Conservation (phyloP, 139 green algal species). For the Gonium pectorale region DNA sequence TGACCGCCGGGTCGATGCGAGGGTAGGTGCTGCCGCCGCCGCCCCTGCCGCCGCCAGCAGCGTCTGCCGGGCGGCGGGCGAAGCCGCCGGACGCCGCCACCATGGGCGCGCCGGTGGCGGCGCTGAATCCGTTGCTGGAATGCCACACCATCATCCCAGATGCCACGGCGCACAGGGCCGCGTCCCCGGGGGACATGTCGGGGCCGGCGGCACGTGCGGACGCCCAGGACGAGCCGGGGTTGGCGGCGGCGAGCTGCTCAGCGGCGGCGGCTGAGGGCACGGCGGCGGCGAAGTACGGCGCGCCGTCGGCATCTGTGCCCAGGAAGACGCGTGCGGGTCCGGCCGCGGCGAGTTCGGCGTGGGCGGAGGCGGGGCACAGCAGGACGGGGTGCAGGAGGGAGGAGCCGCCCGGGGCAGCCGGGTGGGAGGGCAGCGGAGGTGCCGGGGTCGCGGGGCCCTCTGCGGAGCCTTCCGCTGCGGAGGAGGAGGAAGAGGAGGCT, state of each 20-base stretch:
- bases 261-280: neutral
- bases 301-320: neutral
- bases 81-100: slow-evolving; percentile 6
- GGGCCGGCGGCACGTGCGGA: slow-evolving; percentile 60
- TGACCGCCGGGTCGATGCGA: slow-evolving; percentile 83
- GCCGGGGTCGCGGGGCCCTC: no score
- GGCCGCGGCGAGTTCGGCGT: neutral
- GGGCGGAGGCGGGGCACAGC: slow-evolving; percentile 1
- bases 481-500: neutral
- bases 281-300: slow-evolving; percentile 28
- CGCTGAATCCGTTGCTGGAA: neutral
- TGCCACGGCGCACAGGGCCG: slow-evolving; percentile 66
- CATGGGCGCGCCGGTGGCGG: neutral
- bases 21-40: slow-evolving; percentile 20
- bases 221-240: slow-evolving; percentile 24
- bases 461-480: neutral
- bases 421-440: neutral
- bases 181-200: slow-evolving; percentile 59
- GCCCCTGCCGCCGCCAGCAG: neutral
- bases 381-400: slow-evolving; percentile 22
- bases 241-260: neutral
- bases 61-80: no score
- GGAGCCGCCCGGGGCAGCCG: no score
- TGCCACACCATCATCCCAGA: slow-evolving; percentile 29
- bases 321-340: slow-evolving; percentile 31